Base-by-base conservation (phyloP, 139 green algal species). In the Chlorella sp. region DNA sequence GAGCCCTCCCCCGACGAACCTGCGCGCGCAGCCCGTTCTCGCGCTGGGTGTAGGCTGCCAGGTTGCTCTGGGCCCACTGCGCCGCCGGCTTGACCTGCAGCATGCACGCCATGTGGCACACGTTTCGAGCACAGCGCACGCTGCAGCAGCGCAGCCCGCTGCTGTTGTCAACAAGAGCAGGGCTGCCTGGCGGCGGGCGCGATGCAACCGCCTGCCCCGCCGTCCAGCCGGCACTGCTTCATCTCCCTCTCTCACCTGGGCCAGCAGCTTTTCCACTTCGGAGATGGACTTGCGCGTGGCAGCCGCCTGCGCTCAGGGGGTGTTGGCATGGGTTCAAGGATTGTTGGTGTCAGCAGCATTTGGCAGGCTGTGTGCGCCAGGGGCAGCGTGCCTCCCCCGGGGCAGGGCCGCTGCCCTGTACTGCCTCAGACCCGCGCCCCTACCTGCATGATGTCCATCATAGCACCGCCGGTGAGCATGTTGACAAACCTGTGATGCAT, bases 361-460 rank as follows among this genome's bases (percentile, higher is more conserved):
- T 57, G 48, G 48, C 48, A 57, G 48, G 48, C 48, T 57, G 48
- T 57, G 48, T 9, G 48, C 48, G 48, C 48, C 9, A 16, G 48
- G 48, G n/a, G n/a, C n/a, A n/a, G n/a, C n/a, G n/a, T n/a, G n/a
- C n/a, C n/a, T n/a, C n/a, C n/a, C n/a, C n/a, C n/a, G n/a, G n/a
- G n/a, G n/a, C n/a, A n/a, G n/a, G n/a, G n/a, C n/a, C n/a, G n/a
- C n/a, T n/a, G n/a, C n/a, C n/a, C n/a, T 68, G 60, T 26, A 68
- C 14, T 14, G 18, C 14, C 60, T 14, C 60, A 26, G 60, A 68
- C 48, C 48, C 48, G 9, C 48, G 9, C 48, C 21, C 75, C 15
- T 34, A 81, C 79, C 79, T 85, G 79, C 79, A 85, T 68, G 11
- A 85, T 40, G 48, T 85, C 79, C 42, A n/a, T 68, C 79, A 85